A percentile compares a stretch with the other conserved stretches of the same genome.
Conservation (phyloP, 1,284 basidiomycete genomes). For the Volvariella surrecta region DNA sequence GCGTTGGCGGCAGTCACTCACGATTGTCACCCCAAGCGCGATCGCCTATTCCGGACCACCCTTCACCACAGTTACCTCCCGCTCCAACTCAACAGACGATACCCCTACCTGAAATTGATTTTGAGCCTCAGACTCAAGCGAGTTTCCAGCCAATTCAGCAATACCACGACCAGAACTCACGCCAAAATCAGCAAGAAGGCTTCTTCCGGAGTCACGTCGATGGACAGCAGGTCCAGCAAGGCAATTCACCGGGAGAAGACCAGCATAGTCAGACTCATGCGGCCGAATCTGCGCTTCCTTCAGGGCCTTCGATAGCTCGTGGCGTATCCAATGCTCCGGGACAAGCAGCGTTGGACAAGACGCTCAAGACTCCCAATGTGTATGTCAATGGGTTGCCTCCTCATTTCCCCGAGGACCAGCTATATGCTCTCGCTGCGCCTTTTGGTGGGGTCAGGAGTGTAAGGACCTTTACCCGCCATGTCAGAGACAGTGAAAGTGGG, state of each 20-base stretch:
- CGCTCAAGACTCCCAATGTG: conserved; percentile 44
- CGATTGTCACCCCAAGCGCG: too few relatives aligned
- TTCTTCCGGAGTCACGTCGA: too few relatives aligned
- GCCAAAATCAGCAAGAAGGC: too few relatives aligned
- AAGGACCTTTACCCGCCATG: conserved; percentile 54
- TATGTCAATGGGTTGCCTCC: conserved; percentile 64
- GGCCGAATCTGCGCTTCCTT: too few relatives aligned
- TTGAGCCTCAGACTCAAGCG: conserved; percentile 9
- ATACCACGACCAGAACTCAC: too few relatives aligned
- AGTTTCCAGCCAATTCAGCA: too few relatives aligned
- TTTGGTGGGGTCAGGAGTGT: conserved; percentile 53
- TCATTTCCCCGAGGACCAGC: conserved; percentile 52
- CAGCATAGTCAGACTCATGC: too few relatives aligned
- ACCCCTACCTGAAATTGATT: conserved; percentile 19
- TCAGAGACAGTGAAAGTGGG: conserved; percentile 55
- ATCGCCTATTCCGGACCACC: conserved; percentile 1
- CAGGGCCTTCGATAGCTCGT: too few relatives aligned
- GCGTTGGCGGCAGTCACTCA: too few relatives aligned
- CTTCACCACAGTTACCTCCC: conserved; percentile 16
- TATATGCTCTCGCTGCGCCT: conserved; percentile 44
- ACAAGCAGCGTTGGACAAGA: neutral
- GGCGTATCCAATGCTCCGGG: too few relatives aligned
- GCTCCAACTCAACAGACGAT: conserved; percentile 21
- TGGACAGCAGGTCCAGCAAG: too few relatives aligned
- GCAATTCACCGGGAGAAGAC: too few relatives aligned